Evolutionary conservation across 2,329 filamentous ascomycete species (phyloP).

Genomic region (Fusarium subglutinans): DNA sequence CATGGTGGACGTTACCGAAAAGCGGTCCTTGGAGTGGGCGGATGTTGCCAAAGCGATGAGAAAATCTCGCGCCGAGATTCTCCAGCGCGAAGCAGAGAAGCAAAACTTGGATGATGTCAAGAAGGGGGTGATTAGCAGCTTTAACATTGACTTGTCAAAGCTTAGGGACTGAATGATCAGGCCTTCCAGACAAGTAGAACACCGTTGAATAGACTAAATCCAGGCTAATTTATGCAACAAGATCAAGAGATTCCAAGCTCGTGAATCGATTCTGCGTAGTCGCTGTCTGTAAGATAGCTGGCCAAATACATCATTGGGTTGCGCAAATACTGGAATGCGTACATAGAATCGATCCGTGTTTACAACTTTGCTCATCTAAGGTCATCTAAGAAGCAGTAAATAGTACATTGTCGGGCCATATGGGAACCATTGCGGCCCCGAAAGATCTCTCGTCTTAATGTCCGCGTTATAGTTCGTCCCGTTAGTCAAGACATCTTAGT

Average conservation of each 20-base stretch:
- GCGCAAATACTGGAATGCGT: not conserved
- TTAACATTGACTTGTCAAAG: not conserved
- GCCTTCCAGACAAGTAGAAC: not conserved
- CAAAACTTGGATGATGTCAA: not conserved
- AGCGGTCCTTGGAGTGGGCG: not conserved
- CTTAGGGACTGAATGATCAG: not conserved
- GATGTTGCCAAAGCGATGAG: not conserved
- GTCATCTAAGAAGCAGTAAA: accelerated
- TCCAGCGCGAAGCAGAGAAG: not conserved
- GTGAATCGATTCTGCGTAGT: accelerated
- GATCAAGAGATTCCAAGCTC: too few relatives aligned
- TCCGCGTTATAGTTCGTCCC: not conserved
- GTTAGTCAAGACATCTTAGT: not conserved
- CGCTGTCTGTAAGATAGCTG: not conserved
- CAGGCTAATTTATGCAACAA: accelerated
- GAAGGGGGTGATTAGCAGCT: not conserved
- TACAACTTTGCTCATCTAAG: not conserved
- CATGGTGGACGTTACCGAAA: not conserved
- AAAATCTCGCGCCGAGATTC: not conserved
- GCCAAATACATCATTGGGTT: not conserved
- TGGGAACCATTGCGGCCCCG: not conserved
- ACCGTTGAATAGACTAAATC: not conserved
- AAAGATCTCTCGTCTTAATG: not conserved
- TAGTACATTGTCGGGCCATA: accelerated
- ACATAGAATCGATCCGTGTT: not conserved